A percentile compares a stretch with the other conserved stretches of the same genome.
These are phyloP conservation scores for Stephania cephalantha DNA, from an alignment of 164 flowering plant species.

Conservation along the genomic window DNA sequence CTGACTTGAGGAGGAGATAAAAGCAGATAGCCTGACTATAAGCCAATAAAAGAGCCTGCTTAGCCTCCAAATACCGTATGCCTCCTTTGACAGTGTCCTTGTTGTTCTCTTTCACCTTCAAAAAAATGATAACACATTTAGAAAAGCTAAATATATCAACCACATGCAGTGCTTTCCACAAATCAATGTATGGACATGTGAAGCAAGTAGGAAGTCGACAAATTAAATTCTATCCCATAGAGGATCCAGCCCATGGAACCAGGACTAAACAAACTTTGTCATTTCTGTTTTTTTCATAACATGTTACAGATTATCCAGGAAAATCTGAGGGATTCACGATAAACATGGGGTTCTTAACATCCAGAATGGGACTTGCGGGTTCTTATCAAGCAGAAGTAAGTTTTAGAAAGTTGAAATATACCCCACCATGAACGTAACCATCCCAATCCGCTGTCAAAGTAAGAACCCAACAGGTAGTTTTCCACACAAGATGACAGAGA, in stretches of 20 bases:
- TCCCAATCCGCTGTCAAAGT: too few species aligned
- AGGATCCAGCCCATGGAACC: neutral
- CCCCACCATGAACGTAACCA: too few species aligned
- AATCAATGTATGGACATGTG: neutral
- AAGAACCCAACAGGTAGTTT: too few species aligned
- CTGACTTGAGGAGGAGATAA: conserved; percentile 92
- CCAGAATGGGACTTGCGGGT: too few species aligned
- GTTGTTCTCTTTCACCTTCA: conserved; percentile 38
- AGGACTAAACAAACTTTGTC: too few species aligned
- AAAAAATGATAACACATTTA: conserved; percentile 12
- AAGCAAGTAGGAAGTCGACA: neutral
- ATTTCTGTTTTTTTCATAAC: too few species aligned
- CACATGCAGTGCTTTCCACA: neutral
- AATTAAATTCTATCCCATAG: neutral
- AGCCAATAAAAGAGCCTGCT: conserved; percentile 53
- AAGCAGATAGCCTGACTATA: conserved; percentile 89
- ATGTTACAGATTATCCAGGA: too few species aligned
- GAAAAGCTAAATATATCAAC: neutral
- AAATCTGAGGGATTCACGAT: too few species aligned
- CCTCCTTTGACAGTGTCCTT: conserved; percentile 37
- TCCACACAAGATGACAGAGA: neutral
- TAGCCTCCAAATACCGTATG: conserved; percentile 65
- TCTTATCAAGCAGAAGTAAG: too few species aligned
- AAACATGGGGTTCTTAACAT: too few species aligned
- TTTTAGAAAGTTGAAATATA: too few species aligned